Base-by-base conservation (phyloP, 768 basidiomycete species). In the Hericium rajendrae region DNA sequence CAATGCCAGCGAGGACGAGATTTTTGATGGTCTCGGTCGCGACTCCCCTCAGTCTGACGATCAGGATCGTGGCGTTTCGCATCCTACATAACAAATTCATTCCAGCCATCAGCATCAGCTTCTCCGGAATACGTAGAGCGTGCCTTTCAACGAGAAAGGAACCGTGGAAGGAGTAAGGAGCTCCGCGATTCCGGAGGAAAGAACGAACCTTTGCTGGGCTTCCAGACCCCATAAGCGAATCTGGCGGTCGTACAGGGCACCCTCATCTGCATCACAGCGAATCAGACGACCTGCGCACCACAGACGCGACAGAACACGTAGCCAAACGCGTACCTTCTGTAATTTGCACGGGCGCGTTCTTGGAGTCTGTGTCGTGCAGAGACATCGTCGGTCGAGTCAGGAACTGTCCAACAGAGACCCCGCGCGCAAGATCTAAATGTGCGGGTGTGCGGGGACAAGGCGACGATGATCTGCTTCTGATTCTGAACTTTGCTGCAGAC, bases 141-240 rank as follows among this genome's bases (percentile, higher is more conserved):
- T 32, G 32, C 32, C 6, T 32, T 32, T 8, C 32, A 32, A 8
- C 6, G 32, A 32, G 32, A 32, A 32, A 32, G 32, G 32, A 32
- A 32, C 6, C 32, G 32, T 6, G 32, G 32, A 46, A n/a, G 43
- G 20, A n/a, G n/a, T n/a, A 40, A 38, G 32, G 48, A 24, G 8
- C 15, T 6, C 52, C n/a, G 18, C 28, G 28, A 38, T 51, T 41
- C 28, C 26, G 26, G 28, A 56, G 59, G 53, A n/a, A 48, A 8
- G 48, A 60, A 65, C 74, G 59, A 64, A 91, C 94, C 88, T 81
- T 72, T 97, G 92, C 69, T 99, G 97, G 38, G 97, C 97, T 69
- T 97, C 97, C 43, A 97, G 82, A 48, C 97, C 97, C 97, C 97
- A 99, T 64, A 97, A 73, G 32, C 95, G 84, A 75, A 98, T 97